Percentiles rank a stretch among this genome's conserved stretches.
Evolutionary conservation across 768 basidiomycete species (phyloP).

Genomic region (Panaeolus papilionaceus): DNA sequence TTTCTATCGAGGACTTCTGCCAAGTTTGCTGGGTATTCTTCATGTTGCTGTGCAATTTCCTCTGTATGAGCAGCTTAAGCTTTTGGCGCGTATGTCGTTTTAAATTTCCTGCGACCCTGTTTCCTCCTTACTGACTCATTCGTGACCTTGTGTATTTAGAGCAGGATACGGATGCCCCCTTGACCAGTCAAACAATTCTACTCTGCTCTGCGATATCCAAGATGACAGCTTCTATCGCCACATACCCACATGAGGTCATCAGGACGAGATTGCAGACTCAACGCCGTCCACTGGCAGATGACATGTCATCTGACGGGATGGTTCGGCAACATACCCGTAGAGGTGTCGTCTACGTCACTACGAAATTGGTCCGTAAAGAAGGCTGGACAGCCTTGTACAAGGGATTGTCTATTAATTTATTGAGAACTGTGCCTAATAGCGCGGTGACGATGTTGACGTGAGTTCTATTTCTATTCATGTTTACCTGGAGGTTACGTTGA

Average conservation of each 20-base stretch:
- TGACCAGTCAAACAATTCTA: conserved; percentile 75
- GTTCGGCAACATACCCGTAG: conserved; percentile 57
- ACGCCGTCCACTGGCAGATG: conserved; percentile 65
- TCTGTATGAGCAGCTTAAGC: conserved; percentile 91
- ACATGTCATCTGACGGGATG: conserved; percentile 67
- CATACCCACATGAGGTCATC: conserved; percentile 98
- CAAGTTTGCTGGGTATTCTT: conserved; percentile 90
- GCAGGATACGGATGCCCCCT: conserved; percentile 49
- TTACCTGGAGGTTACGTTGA: neutral
- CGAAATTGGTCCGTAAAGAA: conserved; percentile 77
- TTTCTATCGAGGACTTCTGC: conserved; percentile 94
- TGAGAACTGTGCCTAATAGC: conserved; percentile 95
- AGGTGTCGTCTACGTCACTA: conserved; percentile 78
- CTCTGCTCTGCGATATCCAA: conserved; percentile 93
- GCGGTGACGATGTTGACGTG: conserved; percentile 96
- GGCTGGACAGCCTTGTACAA: conserved; percentile 92
- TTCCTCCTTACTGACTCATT: conserved; percentile 18
- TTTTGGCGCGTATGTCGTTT: conserved; percentile 75
- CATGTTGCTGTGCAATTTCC: conserved; percentile 99
- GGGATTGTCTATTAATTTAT: conserved; percentile 91
- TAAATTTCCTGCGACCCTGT: conserved; percentile 13
- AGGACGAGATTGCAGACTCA: conserved; percentile 97
- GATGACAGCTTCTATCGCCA: conserved; percentile 94
- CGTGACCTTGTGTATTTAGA: conserved; percentile 38
- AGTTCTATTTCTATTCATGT: conserved; percentile 28